These are phyloP conservation scores for Saturnispora zaruensis DNA, from an alignment of 805 yeast species.

Conservation along the genomic window DNA sequence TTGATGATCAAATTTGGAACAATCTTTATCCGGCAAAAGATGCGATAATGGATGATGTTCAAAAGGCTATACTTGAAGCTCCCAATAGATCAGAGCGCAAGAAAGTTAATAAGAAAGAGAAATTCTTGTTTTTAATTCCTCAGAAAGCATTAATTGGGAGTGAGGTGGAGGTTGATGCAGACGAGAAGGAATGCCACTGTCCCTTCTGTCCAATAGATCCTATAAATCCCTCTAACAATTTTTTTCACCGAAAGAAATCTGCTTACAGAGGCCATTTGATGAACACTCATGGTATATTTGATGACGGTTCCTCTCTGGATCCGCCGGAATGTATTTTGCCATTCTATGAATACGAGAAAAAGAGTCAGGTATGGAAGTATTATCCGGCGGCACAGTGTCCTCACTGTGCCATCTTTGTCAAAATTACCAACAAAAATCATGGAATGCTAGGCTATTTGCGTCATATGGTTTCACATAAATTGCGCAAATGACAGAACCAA, in stretches of 20 bases:
- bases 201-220: slow-evolving; percentile 7
- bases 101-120: background rate
- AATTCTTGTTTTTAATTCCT: slow-evolving; percentile 4
- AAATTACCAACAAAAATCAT: slow-evolving; percentile 13
- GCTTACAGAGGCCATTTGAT: slow-evolving; percentile 15
- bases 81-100: slow-evolving; percentile 1
- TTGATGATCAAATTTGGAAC: background rate
- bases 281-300: slow-evolving; percentile 16
- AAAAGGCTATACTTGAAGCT: background rate
- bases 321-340: slow-evolving; percentile 3
- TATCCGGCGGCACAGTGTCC: slow-evolving; percentile 9
- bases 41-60: background rate
- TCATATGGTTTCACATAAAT: slow-evolving; percentile 9
- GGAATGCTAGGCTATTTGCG: slow-evolving; percentile 13
- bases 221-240: slow-evolving; percentile 7
- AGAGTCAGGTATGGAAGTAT: slow-evolving; percentile 4
- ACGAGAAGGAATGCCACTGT: slow-evolving; percentile 10
- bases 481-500: background rate
- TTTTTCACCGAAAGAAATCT: slow-evolving; percentile 14
- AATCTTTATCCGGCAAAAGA: background rate
- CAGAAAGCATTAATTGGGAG: slow-evolving; percentile 3
- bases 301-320: slow-evolving; percentile 7
- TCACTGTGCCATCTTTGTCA: slow-evolving; percentile 4
- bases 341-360: slow-evolving; percentile 11
- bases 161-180: slow-evolving; percentile 3